Base-by-base conservation (phyloP, 306 rosid genomes). In the Acacia acuminata region DNA sequence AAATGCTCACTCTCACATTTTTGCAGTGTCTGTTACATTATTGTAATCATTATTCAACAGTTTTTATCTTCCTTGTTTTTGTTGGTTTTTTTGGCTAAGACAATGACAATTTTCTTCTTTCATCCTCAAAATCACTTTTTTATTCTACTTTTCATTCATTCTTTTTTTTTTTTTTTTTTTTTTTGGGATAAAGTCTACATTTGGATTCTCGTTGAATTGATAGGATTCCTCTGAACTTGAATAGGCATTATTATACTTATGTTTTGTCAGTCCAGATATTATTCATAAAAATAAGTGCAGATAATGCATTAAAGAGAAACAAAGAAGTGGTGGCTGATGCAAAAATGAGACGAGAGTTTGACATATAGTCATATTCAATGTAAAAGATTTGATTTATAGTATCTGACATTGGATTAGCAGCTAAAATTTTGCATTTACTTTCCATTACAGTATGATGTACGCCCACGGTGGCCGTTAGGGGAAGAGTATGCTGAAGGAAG, bases 401-500 rank as follows among this genome's bases (percentile, higher is more conserved):
- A 10, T n/a, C 3, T 22, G 64, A 56, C 66, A 11, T 63, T 27
- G 27, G 38, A 27, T 17, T 63, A 27, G 19, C 36, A 14, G 68
- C 68, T 27, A 63, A 25, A 4, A 25, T 63, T 58, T 36, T 78
- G n/a, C 10, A 22, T 81, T 66, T 71, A 53, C 72, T 19, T 27
- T 40, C 56, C 22, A 12, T 63, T 74, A 70, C 93, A 93, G 98
- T 91, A 81, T 82, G 99, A 93, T 84, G 32, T 96, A 79, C 92
- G 99, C 67, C 99, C 98, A 53, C 87, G 98, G 84, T 96, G 99
- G 99, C 99, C 99, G 0, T 66, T 96, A 61, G 99, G 99, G 97
- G n/a, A 93, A 84, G 98, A 92, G 87, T 86, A 90, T 66, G 91
- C 90, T 0, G 94, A 86, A 82, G 99, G 98, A 83, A 92, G 86